These are phyloP conservation scores for Theobroma cacao DNA, from an alignment of 345 rosid species.

Conservation along the genomic window DNA sequence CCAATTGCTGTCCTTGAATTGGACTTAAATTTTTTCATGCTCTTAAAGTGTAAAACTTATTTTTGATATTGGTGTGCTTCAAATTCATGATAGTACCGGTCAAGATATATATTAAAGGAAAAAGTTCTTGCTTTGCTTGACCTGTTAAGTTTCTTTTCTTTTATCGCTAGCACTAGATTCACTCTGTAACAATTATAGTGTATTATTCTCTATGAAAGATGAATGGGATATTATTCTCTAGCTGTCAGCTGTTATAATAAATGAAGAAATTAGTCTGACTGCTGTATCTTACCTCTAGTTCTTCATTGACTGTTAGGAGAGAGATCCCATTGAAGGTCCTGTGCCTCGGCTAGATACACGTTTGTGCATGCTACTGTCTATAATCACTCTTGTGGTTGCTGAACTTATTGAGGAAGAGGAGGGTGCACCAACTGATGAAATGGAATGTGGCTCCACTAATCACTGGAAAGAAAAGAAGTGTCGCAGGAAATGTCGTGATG, in stretches of 20 bases:
- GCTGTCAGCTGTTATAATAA: conserved; percentile 12
- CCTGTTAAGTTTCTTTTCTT: not conserved
- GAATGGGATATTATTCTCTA: not conserved
- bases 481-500: conserved; percentile 41
- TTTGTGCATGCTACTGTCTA: conserved; percentile 79
- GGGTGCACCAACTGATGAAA: conserved; percentile 35
- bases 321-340: conserved; percentile 93
- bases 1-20: not conserved
- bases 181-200: not conserved
- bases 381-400: conserved; percentile 72
- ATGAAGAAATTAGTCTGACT: not conserved
- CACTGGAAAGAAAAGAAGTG: conserved; percentile 27
- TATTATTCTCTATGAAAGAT: not conserved
- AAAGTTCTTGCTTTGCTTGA: not conserved
- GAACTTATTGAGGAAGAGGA: conserved; percentile 89
- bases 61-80: not conserved
- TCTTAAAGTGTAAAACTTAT: not conserved
- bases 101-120: not conserved
- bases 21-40: not conserved
- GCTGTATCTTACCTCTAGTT: conserved; percentile 4
- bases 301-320: conserved; percentile 52
- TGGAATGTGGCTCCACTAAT: conserved; percentile 27
- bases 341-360: conserved; percentile 83
- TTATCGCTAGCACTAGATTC: not conserved
- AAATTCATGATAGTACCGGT: not conserved